These are phyloP conservation scores for Claviceps monticola DNA, from an alignment of 2,329 filamentous ascomycete genomes.

Conservation along the genomic window DNA sequence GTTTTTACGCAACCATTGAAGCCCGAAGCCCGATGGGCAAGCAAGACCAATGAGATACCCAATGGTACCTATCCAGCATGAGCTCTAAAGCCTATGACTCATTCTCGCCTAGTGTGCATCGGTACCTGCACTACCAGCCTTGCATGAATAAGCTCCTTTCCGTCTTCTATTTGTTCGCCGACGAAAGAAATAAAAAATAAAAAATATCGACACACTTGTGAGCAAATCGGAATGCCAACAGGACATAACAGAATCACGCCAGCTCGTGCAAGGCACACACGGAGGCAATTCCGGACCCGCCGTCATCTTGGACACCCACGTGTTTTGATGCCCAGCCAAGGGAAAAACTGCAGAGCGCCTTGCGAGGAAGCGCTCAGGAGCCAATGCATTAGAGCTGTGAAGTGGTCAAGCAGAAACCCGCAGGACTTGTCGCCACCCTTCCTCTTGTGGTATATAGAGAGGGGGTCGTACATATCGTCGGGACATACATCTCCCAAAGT, in stretches of 20 bases:
- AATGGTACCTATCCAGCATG: not conserved
- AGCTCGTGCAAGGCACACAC: too few relatives aligned
- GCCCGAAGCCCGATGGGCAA: conserved; percentile 6
- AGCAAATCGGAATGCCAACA: too few relatives aligned
- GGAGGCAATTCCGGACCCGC: not conserved
- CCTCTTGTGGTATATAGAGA: too few relatives aligned
- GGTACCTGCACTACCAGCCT: conserved; percentile 4
- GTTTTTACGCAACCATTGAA: not conserved
- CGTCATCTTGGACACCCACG: not conserved
- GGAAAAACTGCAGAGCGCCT: not conserved
- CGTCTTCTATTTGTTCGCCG: not conserved
- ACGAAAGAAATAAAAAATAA: conserved; percentile 1
- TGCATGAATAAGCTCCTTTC: conserved; percentile 2
- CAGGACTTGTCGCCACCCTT: too few relatives aligned
- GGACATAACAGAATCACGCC: too few relatives aligned
- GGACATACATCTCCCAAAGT: too few relatives aligned
- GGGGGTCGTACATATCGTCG: too few relatives aligned
- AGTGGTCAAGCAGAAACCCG: too few relatives aligned
- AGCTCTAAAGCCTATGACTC: not conserved
- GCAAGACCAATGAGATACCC: not conserved
- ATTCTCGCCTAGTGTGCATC: not conserved
- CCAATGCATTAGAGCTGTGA: too few relatives aligned
- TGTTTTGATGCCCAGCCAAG: conserved; percentile 4
- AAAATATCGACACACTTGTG: not conserved
- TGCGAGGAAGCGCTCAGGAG: not conserved